Base-by-base conservation (phyloP, 768 basidiomycete species). In the Hygrophorus pudorinus region DNA sequence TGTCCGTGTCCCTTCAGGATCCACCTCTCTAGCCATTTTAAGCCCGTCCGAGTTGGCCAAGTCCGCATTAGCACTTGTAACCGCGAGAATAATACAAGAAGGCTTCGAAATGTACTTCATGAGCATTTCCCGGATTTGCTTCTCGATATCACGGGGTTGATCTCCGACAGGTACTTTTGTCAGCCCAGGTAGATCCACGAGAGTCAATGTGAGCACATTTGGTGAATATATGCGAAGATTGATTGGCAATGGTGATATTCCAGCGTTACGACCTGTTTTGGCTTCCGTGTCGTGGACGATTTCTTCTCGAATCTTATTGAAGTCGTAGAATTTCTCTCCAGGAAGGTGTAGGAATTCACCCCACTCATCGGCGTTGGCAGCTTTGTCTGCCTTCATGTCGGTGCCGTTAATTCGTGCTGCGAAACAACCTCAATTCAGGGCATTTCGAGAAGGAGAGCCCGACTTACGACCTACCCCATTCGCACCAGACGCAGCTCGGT, bases 11-110 rank as follows among this genome's bases (percentile, higher is more conserved):
- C 96, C 96, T 46, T 98, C 94, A 2, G 94, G 93, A 59, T 99
- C 96, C 18, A 97, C 92, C 57, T 97, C 92, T 49, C 96, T 75
- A 41, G 92, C 94, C 73, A 97, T 67, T 69, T 96, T 94, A 58
- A 96, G 63, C 39, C 96, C 94, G 62, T 98, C 96, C 14, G 94
- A 98, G 65, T 98, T 99, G 48, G 96, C 96, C 75, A 99, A 73
- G 71, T 99, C 96, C 38, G 80, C 84, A 61, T 98, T 98, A 53
- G 91, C 94, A 31, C 82, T 85, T 0, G 94, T 96, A 50, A 98
- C 94, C 29, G 94, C 94, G 43, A 98, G 80, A 53, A 98, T 79
- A 65, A 98, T 94, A 67, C 91, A 94, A 43, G 91, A 86, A 31
- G 94, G 85, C 61, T 91, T 91, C 13, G 87, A 81, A 57, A 98